Evolutionary conservation across 176 grass and related monocot genomes (phyloP).

Genomic region (Triticum monococcum): DNA sequence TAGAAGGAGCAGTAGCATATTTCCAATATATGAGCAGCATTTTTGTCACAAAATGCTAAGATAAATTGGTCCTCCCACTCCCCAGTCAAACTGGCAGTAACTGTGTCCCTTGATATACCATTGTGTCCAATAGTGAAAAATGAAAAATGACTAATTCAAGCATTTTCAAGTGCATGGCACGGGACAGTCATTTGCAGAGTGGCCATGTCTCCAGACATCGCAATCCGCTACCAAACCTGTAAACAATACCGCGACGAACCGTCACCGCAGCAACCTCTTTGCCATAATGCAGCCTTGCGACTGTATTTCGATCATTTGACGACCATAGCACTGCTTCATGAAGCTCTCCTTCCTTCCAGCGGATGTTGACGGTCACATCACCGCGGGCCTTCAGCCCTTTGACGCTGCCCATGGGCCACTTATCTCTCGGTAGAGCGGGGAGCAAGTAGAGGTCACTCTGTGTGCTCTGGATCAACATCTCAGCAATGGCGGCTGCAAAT

Average conservation of each 20-base stretch:
- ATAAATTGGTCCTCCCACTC: too few relatives aligned
- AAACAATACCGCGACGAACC: conserved; percentile 34
- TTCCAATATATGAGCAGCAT: too few relatives aligned
- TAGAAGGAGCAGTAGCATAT: too few relatives aligned
- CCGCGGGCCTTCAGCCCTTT: conserved; percentile 65
- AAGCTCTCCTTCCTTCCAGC: conserved; percentile 68
- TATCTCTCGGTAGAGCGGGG: conserved; percentile 53
- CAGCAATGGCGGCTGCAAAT: conserved; percentile 65
- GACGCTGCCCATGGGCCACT: conserved; percentile 58
- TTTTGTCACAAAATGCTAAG: too few relatives aligned
- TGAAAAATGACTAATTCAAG: too few relatives aligned
- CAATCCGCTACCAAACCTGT: conserved; percentile 53
- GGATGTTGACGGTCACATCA: conserved; percentile 43
- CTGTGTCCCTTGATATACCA: too few relatives aligned
- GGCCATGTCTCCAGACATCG: conserved; percentile 48
- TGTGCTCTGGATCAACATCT: conserved; percentile 83
- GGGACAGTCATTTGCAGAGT: neutral
- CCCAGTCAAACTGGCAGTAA: too few relatives aligned
- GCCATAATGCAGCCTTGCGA: conserved; percentile 44
- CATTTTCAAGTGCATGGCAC: too few relatives aligned
- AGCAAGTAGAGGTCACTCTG: conserved; percentile 58
- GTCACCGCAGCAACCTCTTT: conserved; percentile 15
- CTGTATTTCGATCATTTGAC: neutral
- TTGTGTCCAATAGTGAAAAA: too few relatives aligned
- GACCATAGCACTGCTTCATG: conserved; percentile 56